Evolutionary conservation across 2,329 filamentous ascomycete genomes (phyloP).

Genomic region (Aspergillus terreus): DNA sequence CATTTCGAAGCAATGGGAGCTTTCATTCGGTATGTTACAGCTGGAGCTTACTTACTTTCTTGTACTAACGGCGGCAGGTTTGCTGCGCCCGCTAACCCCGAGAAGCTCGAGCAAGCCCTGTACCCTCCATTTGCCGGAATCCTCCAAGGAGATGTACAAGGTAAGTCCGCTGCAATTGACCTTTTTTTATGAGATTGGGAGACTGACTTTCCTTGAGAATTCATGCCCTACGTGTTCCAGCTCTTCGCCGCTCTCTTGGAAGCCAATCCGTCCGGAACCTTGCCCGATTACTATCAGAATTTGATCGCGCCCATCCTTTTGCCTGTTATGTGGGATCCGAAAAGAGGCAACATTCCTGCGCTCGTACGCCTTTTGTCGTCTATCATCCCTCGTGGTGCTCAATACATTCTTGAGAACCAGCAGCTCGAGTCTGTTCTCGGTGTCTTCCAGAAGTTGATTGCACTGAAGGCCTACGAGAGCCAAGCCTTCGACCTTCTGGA

Average conservation of each 20-base stretch:
- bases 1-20: constrained; percentile 94
- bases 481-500: constrained; percentile 91
- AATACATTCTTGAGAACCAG: constrained; percentile 70
- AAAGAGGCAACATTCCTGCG: constrained; percentile 84
- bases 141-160: constrained; percentile 75
- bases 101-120: constrained; percentile 72
- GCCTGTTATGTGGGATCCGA: constrained; percentile 80
- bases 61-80: constrained; percentile 42
- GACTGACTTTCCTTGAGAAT: constrained; percentile 59
- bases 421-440: constrained; percentile 86
- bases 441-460: constrained; percentile 88
- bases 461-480: constrained; percentile 76
- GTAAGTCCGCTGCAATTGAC: constrained; percentile 40
- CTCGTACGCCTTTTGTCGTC: constrained; percentile 79
- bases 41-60: neutral
- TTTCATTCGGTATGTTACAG: constrained; percentile 61
- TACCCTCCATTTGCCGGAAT: constrained; percentile 81
- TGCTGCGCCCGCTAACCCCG: constrained; percentile 64
- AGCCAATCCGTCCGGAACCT: constrained; percentile 70
- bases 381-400: constrained; percentile 73
- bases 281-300: constrained; percentile 76
- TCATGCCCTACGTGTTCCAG: constrained; percentile 95
- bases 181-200: neutral
- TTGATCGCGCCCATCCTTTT: constrained; percentile 75
- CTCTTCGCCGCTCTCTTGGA: constrained; percentile 88